A percentile compares a stretch with the other conserved stretches of the same genome.
phyloP scores from a whole-genome alignment of 768 basidiomycete species.

The Panus rudis region DNA sequence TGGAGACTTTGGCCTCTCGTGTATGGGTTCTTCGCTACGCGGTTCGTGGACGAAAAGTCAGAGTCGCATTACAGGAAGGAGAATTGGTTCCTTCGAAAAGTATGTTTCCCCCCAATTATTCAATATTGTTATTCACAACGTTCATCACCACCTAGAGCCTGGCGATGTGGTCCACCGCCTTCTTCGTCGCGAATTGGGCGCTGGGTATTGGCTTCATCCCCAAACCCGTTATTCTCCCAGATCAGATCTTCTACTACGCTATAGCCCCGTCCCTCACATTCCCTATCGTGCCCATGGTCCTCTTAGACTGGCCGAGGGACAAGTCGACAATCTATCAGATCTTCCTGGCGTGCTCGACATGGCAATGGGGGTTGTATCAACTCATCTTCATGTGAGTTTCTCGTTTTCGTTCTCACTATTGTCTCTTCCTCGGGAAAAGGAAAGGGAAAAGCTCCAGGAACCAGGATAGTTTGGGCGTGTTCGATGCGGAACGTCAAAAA shows the following conservation, averaged over 20 bases:
- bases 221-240: conserved; percentile 35
- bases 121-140: not conserved
- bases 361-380: conserved; percentile 61
- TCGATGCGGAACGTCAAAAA: too few relatives aligned
- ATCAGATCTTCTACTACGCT: conserved; percentile 58
- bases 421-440: not conserved
- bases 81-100: conserved; percentile 66
- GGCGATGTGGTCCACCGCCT: conserved; percentile 56
- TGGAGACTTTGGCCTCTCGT: conserved; percentile 53
- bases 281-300: conserved; percentile 56
- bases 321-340: conserved; percentile 53
- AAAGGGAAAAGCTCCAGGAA: too few relatives aligned
- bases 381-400: conserved; percentile 39
- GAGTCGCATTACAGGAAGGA: conserved; percentile 52
- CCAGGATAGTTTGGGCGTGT: too few relatives aligned
- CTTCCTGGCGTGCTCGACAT: conserved; percentile 49
- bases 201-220: conserved; percentile 49
- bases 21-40: conserved; percentile 50
- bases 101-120: conserved; percentile 11
- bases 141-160: conserved; percentile 29
- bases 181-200: conserved; percentile 65
- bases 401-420: not conserved
- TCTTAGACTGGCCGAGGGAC: conserved; percentile 68
- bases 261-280: conserved; percentile 54
- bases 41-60: conserved; percentile 52